Percentiles rank a stretch among this genome's conserved stretches.
Conservation (phyloP, 129 eudicot species). For the Centaurea solstitialis region DNA sequence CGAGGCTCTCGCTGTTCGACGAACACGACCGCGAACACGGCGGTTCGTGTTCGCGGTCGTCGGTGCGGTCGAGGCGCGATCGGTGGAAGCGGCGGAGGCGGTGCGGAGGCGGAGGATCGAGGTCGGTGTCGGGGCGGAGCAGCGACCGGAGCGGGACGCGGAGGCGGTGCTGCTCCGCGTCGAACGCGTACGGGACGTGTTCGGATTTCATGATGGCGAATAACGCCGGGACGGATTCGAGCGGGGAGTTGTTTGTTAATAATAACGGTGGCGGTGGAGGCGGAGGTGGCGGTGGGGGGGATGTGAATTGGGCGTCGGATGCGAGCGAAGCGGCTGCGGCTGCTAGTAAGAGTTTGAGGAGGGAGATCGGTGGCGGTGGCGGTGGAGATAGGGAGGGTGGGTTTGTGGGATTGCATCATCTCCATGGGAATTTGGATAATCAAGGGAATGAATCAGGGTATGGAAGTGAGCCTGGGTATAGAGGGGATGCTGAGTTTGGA, state of each 20-base stretch:
- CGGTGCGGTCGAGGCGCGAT: conserved; percentile 40
- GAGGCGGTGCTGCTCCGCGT: conserved; percentile 68
- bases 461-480: conserved; percentile 92
- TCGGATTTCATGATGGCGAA: conserved; percentile 79
- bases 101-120: conserved; percentile 71
- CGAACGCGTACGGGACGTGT: conserved; percentile 78
- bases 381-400: conserved; percentile 51
- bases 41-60: conserved; percentile 25
- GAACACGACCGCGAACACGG: conserved; percentile 56
- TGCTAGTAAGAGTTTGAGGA: conserved; percentile 37
- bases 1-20: conserved; percentile 67
- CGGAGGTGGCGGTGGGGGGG: conserved; percentile 12
- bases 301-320: conserved; percentile 83
- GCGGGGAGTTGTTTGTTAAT: conserved; percentile 85
- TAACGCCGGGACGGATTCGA: conserved; percentile 84
- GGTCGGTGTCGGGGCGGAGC: conserved; percentile 86
- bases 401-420: conserved; percentile 41
- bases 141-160: conserved; percentile 78
- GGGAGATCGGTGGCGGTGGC: conserved; percentile 38
- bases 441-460: conserved; percentile 90
- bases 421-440: conserved; percentile 48
- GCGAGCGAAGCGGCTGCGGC: conserved; percentile 55
- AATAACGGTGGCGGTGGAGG: no score
- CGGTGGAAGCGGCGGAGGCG: conserved; percentile 69
- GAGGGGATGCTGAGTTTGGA: conserved; percentile 93